These are phyloP conservation scores for Acacia confusa DNA, from an alignment of 306 rosid species.

Conservation along the genomic window DNA sequence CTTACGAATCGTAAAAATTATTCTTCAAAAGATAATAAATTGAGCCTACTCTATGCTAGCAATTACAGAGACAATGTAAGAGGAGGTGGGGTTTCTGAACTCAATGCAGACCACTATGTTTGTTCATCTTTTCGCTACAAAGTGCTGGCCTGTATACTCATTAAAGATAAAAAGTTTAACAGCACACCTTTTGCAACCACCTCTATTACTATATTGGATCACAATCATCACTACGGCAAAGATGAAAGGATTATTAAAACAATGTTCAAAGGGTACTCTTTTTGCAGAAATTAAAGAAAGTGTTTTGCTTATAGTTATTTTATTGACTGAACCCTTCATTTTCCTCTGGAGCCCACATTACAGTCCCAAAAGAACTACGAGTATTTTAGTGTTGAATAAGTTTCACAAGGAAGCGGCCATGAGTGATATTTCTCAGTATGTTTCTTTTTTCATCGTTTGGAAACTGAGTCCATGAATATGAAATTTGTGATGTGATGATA, in stretches of 20 bases:
- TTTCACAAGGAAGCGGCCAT: slow-evolving; percentile 11
- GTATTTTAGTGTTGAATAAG: neutral
- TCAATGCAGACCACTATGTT: slow-evolving; percentile 30
- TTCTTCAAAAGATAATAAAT: no score
- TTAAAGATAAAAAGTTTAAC: slow-evolving; percentile 7
- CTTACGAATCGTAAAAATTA: no score
- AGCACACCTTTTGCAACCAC: neutral
- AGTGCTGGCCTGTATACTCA: slow-evolving; percentile 9
- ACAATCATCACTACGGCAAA: slow-evolving; percentile 11
- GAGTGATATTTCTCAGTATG: neutral
- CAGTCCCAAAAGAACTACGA: neutral
- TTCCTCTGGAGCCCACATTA: slow-evolving; percentile 12
- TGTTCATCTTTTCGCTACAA: slow-evolving; percentile 27
- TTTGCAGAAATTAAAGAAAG: neutral
- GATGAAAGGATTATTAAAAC: neutral
- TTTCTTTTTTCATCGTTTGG: neutral
- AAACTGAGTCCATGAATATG: neutral
- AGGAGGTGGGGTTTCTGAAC: slow-evolving; percentile 29
- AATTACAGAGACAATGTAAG: neutral
- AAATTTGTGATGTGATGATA: slow-evolving; percentile 21
- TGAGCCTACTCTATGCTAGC: neutral
- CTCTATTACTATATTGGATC: slow-evolving; percentile 18
- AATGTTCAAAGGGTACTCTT: neutral
- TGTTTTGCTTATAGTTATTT: neutral
- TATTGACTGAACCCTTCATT: neutral